Percentiles rank a stretch among this genome's conserved stretches.
Conservation (phyloP, 2,329 filamentous ascomycete genomes). For the Fusarium brevicatenulatum region DNA sequence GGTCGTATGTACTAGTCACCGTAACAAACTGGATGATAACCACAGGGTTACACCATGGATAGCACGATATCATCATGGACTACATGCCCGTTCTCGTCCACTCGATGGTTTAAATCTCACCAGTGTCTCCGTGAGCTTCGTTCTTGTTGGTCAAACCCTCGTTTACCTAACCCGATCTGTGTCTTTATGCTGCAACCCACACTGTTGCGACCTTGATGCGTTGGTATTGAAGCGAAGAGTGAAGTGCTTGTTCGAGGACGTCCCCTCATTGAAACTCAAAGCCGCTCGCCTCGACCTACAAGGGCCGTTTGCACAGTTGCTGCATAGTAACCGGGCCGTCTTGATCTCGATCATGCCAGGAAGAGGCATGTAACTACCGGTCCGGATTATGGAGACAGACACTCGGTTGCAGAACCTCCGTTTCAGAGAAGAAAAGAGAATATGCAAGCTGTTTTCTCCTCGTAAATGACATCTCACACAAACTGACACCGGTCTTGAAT, state of each 20-base stretch:
- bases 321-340: slow-evolving; percentile 22
- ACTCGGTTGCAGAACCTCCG: neutral
- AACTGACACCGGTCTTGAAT: neutral
- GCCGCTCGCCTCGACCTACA: neutral
- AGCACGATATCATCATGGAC: neutral
- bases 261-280: neutral
- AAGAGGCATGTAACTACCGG: slow-evolving; percentile 11
- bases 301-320: neutral
- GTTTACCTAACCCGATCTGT: neutral
- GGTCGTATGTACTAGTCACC: neutral
- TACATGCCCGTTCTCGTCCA: neutral
- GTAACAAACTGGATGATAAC: fast-evolving
- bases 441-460: neutral
- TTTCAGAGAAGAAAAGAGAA: neutral
- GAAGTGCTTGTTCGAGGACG: neutral
- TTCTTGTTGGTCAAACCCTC: neutral
- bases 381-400: slow-evolving; percentile 17
- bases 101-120: neutral
- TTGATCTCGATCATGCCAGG: neutral
- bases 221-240: neutral
- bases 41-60: neutral
- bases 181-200: neutral
- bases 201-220: neutral
- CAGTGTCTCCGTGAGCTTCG: neutral
- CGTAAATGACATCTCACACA: neutral